phyloP scores from a whole-genome alignment of 2,329 filamentous ascomycete species.

The Botrytis hyacinthi region DNA sequence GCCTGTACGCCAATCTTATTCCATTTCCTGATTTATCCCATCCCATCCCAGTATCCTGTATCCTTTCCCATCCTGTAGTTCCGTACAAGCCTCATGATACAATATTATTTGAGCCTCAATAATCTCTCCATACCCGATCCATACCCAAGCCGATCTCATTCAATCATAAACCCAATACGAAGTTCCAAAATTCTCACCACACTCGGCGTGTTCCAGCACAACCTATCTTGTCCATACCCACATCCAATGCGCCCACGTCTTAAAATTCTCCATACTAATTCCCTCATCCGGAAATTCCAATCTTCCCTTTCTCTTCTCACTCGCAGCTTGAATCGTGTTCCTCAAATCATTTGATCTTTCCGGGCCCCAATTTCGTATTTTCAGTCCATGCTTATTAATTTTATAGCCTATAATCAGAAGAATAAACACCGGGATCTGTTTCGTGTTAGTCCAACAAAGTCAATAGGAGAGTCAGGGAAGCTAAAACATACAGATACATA shows the following conservation, averaged over 20 bases:
- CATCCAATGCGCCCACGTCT: slow-evolving; percentile 36
- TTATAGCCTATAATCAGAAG: slow-evolving; percentile 40
- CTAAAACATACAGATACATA: slow-evolving; percentile 42
- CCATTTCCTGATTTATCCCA: background rate
- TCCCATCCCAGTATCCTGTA: background rate
- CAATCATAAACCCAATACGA: background rate
- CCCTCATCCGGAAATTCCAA: slow-evolving; percentile 39
- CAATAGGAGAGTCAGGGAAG: background rate
- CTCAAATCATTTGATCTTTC: slow-evolving; percentile 40
- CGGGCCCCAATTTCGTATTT: slow-evolving; percentile 37
- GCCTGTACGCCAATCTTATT: background rate
- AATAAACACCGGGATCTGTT: slow-evolving; percentile 40
- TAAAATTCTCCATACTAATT: slow-evolving; percentile 36
- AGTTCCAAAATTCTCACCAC: background rate
- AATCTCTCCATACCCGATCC: background rate
- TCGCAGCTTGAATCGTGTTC: slow-evolving; percentile 40
- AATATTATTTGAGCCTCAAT: background rate
- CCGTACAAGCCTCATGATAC: background rate
- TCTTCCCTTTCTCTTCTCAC: slow-evolving; percentile 38
- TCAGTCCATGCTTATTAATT: slow-evolving; percentile 39
- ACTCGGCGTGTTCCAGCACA: background rate
- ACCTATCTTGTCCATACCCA: slow-evolving; percentile 41
- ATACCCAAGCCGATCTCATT: background rate
- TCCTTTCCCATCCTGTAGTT: background rate
- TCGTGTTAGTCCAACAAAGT: background rate